These are phyloP conservation scores for Aspergillus sp. DNA, from an alignment of 2,329 filamentous ascomycete genomes.

Conservation along the genomic window DNA sequence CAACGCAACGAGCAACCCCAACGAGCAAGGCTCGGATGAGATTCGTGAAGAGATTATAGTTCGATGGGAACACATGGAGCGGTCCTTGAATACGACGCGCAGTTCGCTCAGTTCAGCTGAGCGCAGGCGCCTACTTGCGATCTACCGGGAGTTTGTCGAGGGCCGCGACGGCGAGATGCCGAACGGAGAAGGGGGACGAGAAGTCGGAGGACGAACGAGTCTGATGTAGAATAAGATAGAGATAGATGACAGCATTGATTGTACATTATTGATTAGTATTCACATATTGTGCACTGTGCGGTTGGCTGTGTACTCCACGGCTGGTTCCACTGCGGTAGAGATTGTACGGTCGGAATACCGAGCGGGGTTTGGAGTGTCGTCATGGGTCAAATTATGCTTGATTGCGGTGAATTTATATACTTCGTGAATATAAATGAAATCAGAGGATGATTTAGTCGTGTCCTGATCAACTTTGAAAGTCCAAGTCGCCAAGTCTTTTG, in stretches of 20 bases:
- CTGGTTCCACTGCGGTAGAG: no score
- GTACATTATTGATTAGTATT: slow-evolving; percentile 3
- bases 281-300: background rate
- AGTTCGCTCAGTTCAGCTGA: slow-evolving; percentile 82
- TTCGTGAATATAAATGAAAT: no score
- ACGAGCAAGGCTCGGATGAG: slow-evolving; percentile 30
- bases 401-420: no score
- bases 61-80: slow-evolving; percentile 77
- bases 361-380: no score
- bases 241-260: background rate
- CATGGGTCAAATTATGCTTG: no score
- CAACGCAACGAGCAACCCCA: slow-evolving; percentile 23
- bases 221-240: slow-evolving; percentile 65
- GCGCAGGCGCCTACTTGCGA: slow-evolving; percentile 68
- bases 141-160: slow-evolving; percentile 91
- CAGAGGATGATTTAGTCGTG: no score
- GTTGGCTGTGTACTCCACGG: background rate
- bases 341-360: no score
- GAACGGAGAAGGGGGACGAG: slow-evolving; percentile 85
- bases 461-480: no score
- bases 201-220: slow-evolving; percentile 88
- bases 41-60: slow-evolving; percentile 71
- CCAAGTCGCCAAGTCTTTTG: no score
- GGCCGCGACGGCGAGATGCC: slow-evolving; percentile 94
- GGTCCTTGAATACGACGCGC: slow-evolving; percentile 73